phyloP scores from a whole-genome alignment of 192 early-diverging fungal species.

The Haplosporangium gracile region DNA sequence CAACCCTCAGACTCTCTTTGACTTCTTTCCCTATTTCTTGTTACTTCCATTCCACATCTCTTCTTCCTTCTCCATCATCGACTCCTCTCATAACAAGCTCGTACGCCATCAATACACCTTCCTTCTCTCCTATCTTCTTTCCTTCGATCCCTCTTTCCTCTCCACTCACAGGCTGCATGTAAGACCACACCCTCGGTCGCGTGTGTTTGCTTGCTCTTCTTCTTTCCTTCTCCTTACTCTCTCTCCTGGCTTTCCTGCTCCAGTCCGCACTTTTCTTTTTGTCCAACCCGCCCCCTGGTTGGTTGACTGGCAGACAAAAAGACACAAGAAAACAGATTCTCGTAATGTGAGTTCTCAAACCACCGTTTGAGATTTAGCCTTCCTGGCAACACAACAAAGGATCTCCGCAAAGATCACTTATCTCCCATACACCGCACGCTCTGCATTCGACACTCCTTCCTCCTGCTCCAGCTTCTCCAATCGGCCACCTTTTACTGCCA shows the following conservation, averaged over 20 bases:
- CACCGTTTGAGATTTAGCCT: background rate
- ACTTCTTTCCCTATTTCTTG: too few relatives aligned
- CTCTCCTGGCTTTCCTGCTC: background rate
- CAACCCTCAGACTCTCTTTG: too few relatives aligned
- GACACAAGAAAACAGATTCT: background rate
- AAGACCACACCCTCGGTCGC: background rate
- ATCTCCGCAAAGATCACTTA: background rate
- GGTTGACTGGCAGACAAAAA: background rate
- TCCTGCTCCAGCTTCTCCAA: background rate
- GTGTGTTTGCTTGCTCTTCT: slow-evolving; percentile 12
- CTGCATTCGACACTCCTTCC: background rate
- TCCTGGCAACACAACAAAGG: background rate
- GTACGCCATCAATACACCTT: background rate
- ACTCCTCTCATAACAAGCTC: too few relatives aligned
- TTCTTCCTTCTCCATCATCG: background rate
- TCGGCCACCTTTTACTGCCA: background rate
- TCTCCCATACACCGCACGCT: background rate
- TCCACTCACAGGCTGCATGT: background rate
- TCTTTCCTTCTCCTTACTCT: background rate
- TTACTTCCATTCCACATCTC: background rate
- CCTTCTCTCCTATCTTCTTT: background rate
- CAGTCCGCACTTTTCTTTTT: background rate
- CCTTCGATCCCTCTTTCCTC: background rate
- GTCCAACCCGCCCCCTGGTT: background rate
- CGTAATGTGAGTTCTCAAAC: background rate